Base-by-base conservation (phyloP, 2,329 filamentous ascomycete species). In the Fusarium succisae region DNA sequence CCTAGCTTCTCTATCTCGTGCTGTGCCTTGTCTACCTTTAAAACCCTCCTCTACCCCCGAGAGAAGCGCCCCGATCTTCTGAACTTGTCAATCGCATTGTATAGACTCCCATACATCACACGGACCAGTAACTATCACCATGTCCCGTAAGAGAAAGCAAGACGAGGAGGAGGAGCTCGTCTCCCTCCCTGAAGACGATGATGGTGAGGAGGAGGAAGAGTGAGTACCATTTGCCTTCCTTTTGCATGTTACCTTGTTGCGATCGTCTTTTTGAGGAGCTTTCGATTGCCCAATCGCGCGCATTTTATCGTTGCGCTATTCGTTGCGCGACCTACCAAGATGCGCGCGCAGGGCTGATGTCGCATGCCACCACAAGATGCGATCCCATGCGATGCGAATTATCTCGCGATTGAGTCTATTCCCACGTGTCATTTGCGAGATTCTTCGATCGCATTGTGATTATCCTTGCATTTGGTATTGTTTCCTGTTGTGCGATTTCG, bases 111-210 rank as follows among this genome's bases (percentile, higher is more conserved):
- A 53, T 61, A 54, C 62, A 75, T 30, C 66, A 57, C 38, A 13
- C 45, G 53, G 51, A 32, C 32, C 50, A 57, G 58, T 54, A 61
- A 55, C 64, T 65, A 53, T 55, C 39, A 81, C 66, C 70, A 87
- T 87, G 85, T 84, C 85, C 77, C 86, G 87, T 78, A 88, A 88
- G 86, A 86, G 86, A 83, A 87, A 87, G 84, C 84, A 86, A 76
- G 85, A 92, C 38, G 75, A 77, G 54, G 86, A 87, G 74, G 86
- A 88, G 66, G 86, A 88, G 82, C 86, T 89, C 39, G 84, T 89
- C 70, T 87, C 87, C 70, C 85, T 89, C 62, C 87, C 87, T 61
- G 87, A 87, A 69, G 86, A 84, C 54, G 84, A 85, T 54, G 86
- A 87, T 68, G 85, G 84, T 48, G 85, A 87, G 77, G 86, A 88